Base-by-base conservation (phyloP, 2,329 filamentous ascomycete species). In the Fusarium equiseti region DNA sequence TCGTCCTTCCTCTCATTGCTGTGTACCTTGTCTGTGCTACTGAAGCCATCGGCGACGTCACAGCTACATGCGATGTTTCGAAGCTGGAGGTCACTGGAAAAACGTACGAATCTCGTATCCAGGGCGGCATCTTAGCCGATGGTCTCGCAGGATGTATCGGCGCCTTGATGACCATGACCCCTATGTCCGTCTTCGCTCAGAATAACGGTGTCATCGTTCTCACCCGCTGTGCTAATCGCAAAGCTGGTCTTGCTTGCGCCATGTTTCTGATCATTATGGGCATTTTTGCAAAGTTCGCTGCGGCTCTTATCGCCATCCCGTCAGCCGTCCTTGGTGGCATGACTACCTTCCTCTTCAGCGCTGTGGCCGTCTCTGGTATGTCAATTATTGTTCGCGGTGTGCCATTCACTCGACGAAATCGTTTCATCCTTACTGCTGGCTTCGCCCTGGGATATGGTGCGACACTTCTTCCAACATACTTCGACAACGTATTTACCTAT, bases 181-280 rank as follows among this genome's bases (percentile, higher is more conserved):
- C 92, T 31, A 92, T 95, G 88, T 90, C 89, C 3, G 91, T 90
- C 1, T 95, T 95, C 73, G 92, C 92, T 0, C 92, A 95, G 79
- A 95, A 95, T 82, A 95, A 95, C 77, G 92, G 92, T 38, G 92
- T 95, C 54, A 95, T 96, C 66, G 91, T 92, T 0, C 84, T 96
- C 46, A 96, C 93, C 0, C 87, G 92, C 18, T 95, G 92, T 78
- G 93, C 93, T 2, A 95, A 94, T 78, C 88, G 93, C 57, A 91
- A 90, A 49, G 93, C 92, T 8, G 93, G 93, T 7, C 94, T 94
- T 78, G 91, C 90, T 51, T 92, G 90, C 77, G 94, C 87, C 78
- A 85, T 92, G 75, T 94, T 94, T 83, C 86, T 96, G 13, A 81
- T 96, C 66, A 79, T 96, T 71, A 94, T 94, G 89, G 93, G 93